A percentile compares a stretch with the other conserved stretches of the same genome.
Evolutionary conservation across 495 filamentous ascomycete genomes (phyloP).

Genomic region (Barbatosphaeria neglecta): DNA sequence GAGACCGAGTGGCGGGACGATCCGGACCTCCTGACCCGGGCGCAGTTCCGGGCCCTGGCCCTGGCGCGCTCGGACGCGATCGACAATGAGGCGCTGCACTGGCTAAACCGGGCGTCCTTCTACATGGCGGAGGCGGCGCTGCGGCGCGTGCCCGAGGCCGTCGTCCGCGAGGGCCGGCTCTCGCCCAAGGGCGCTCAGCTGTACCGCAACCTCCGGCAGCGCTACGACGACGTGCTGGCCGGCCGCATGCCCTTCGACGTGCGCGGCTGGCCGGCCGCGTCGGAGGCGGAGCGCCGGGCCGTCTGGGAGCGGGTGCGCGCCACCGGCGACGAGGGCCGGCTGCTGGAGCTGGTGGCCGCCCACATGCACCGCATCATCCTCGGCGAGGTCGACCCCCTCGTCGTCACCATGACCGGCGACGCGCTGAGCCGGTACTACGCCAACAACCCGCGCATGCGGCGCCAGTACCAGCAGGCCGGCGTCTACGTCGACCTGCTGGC

Average conservation of each 20-base stretch:
- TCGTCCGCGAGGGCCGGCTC: slow-evolving; percentile 6
- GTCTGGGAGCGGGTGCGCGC: background rate
- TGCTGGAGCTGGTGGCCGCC: slow-evolving; percentile 19
- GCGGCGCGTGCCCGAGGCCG: slow-evolving; percentile 5
- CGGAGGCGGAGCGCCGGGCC: slow-evolving; percentile 6
- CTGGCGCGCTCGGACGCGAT: background rate
- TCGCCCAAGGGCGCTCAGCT: background rate
- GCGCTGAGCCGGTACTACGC: slow-evolving; percentile 30
- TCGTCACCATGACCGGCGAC: slow-evolving; percentile 29
- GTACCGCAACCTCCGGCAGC: slow-evolving; percentile 2
- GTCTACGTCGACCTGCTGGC: slow-evolving; percentile 15
- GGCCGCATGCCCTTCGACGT: background rate
- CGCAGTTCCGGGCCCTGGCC: too few relatives aligned
- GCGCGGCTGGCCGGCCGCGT: background rate
- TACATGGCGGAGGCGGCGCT: slow-evolving; percentile 10
- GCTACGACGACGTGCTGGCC: background rate
- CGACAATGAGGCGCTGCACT: background rate
- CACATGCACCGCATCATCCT: slow-evolving; percentile 24
- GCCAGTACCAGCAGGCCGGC: slow-evolving; percentile 10
- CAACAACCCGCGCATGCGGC: slow-evolving; percentile 19
- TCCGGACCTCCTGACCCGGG: background rate
- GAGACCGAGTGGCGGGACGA: background rate
- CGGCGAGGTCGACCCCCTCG: slow-evolving; percentile 26
- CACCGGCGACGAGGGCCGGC: slow-evolving; percentile 6
- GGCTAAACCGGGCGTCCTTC: slow-evolving; percentile 5